phyloP scores from a whole-genome alignment of 139 green algal genomes.

The Chlamydomonas schloesseri region DNA sequence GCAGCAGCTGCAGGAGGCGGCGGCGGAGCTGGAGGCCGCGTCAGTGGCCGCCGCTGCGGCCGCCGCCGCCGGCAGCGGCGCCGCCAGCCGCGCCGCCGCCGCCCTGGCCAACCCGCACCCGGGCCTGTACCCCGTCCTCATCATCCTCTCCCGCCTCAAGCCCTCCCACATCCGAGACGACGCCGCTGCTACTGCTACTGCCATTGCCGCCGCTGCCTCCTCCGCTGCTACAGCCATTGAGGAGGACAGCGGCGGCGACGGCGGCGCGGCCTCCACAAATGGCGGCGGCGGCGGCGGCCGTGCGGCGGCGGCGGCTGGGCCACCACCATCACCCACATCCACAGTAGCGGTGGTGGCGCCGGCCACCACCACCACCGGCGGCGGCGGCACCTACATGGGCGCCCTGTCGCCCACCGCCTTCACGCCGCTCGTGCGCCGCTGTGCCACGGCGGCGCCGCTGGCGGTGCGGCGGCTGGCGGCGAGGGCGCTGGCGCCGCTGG shows the following conservation, averaged over 20 bases:
- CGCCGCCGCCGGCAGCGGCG: neutral
- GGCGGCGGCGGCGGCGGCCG: no score
- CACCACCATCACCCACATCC: no score
- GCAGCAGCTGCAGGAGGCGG: slow-evolving; percentile 61
- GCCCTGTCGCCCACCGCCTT: slow-evolving; percentile 74
- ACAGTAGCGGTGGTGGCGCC: no score
- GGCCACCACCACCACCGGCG: neutral
- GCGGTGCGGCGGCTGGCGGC: slow-evolving; percentile 82
- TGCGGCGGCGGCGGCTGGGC: no score
- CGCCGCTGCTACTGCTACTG: neutral
- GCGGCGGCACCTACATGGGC: neutral
- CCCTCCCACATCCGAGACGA: slow-evolving; percentile 43
- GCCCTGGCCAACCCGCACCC: slow-evolving; percentile 67
- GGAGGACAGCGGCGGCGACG: neutral
- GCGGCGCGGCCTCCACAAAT: neutral
- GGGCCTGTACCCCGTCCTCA: slow-evolving; percentile 83
- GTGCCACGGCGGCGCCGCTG: slow-evolving; percentile 55
- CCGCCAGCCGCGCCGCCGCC: neutral
- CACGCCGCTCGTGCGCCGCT: slow-evolving; percentile 68
- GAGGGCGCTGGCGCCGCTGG: slow-evolving; percentile 74
- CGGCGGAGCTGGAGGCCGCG: slow-evolving; percentile 38
- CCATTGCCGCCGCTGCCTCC: no score
- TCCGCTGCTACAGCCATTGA: no score
- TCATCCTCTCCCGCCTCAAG: slow-evolving; percentile 85
- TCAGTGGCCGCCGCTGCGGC: neutral